Evolutionary conservation across 345 rosid species (phyloP).

Genomic region (Salix caprea): DNA sequence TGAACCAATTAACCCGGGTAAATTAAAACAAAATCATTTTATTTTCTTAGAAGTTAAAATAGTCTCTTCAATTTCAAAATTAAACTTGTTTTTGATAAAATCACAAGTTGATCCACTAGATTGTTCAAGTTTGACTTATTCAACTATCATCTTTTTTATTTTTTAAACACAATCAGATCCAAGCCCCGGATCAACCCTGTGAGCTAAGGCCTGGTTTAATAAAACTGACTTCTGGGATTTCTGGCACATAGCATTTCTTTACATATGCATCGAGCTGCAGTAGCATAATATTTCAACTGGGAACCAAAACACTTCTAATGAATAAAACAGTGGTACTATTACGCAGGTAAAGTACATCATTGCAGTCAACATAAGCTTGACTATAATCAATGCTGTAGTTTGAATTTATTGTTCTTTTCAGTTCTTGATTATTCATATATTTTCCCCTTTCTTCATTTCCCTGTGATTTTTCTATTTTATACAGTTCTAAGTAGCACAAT

Average conservation of each 20-base stretch:
- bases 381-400: neutral
- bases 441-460: neutral
- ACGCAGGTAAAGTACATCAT: too few species aligned
- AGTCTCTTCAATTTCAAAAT: too few species aligned
- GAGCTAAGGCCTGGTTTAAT: too few species aligned
- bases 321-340: neutral
- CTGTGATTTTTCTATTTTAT: neutral
- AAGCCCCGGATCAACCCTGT: too few species aligned
- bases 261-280: neutral
- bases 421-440: neutral
- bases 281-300: neutral
- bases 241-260: neutral
- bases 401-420: neutral
- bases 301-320: neutral
- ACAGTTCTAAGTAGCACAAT: conserved; percentile 9
- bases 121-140: too few species aligned
- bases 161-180: too few species aligned
- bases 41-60: too few species aligned
- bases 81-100: too few species aligned
- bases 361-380: neutral
- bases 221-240: neutral
- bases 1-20: too few species aligned
- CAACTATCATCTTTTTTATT: too few species aligned
- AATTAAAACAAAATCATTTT: too few species aligned
- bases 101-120: too few species aligned